Evolutionary conservation across 1,284 basidiomycete genomes (phyloP).

Genomic region (Psilocybe mexicana): DNA sequence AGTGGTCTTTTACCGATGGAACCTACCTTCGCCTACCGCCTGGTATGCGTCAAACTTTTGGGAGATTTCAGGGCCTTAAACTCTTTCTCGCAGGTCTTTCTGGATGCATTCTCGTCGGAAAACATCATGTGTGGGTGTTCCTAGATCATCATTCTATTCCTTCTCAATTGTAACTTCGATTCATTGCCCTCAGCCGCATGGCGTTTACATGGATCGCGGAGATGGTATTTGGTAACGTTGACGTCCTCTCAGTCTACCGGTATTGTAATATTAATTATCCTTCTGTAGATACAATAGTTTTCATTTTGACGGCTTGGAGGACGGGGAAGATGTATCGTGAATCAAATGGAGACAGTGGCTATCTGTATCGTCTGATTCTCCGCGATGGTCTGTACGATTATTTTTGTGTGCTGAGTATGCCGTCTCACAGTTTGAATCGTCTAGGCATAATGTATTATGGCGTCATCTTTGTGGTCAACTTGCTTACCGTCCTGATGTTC

Average conservation of each 20-base stretch:
- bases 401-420: background rate
- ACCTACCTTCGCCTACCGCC: constrained; percentile 31
- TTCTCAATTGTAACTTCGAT: background rate
- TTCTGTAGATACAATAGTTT: constrained; percentile 5
- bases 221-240: constrained; percentile 30
- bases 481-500: constrained; percentile 31
- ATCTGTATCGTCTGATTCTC: constrained; percentile 30
- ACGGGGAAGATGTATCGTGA: constrained; percentile 22
- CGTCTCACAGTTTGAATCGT: background rate
- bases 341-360: constrained; percentile 15
- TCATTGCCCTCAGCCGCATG: constrained; percentile 27
- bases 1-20: constrained; percentile 39
- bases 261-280: too few species aligned
- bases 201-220: constrained; percentile 37
- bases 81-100: too few species aligned
- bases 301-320: constrained; percentile 32
- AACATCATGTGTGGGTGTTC: constrained; percentile 20
- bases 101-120: constrained; percentile 36
- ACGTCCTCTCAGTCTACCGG: too few species aligned
- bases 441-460: constrained; percentile 34
- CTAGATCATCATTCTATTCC: too few species aligned
- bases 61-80: too few species aligned
- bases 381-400: constrained; percentile 29
- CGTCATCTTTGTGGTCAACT: constrained; percentile 32
- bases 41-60: constrained; percentile 19